Conservation (phyloP, 1,139 yeast genomes). For the Debaryomyces nepalensis region DNA sequence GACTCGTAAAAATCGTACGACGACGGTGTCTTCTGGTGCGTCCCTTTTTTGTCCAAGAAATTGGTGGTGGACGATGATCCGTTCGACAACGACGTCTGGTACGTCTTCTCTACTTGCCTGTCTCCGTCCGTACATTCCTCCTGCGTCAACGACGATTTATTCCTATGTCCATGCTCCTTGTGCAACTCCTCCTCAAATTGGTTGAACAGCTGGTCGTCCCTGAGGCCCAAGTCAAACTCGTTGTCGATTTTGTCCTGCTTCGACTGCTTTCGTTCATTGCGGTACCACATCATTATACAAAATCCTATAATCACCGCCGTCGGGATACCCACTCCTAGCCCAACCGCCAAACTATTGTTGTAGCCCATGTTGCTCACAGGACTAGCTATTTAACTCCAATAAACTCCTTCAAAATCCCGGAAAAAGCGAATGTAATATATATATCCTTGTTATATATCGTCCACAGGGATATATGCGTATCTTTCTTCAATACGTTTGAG, state of each 20-base stretch:
- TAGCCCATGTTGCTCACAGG: conserved; percentile 22
- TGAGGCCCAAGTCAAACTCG: conserved; percentile 42
- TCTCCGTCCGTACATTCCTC: conserved; percentile 11
- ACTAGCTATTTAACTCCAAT: not conserved
- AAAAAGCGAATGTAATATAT: not conserved
- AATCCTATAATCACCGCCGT: conserved; percentile 33
- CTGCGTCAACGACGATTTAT: conserved; percentile 11
- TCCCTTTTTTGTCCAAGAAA: conserved; percentile 7
- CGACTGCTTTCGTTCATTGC: conserved; percentile 38
- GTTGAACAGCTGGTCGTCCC: conserved; percentile 43
- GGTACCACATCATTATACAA: conserved; percentile 30
- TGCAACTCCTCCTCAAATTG: conserved; percentile 47
- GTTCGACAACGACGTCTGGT: conserved; percentile 15
- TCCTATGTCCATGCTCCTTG: conserved; percentile 21
- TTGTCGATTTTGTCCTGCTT: conserved; percentile 36
- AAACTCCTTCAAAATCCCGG: not conserved
- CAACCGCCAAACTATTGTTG: conserved; percentile 38
- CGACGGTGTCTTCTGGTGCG: conserved; percentile 28
- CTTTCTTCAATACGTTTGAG: not conserved
- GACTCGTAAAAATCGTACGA: conserved; percentile 50
- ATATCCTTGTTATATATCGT: not conserved
- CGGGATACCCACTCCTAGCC: conserved; percentile 50
- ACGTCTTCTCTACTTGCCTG: conserved; percentile 12
- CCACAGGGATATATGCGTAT: not conserved
- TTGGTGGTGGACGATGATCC: conserved; percentile 16